A percentile compares a stretch with the other conserved stretches of the same genome.
Evolutionary conservation across 148 eudicot genomes (phyloP).

Genomic region (Cornus suecica): DNA sequence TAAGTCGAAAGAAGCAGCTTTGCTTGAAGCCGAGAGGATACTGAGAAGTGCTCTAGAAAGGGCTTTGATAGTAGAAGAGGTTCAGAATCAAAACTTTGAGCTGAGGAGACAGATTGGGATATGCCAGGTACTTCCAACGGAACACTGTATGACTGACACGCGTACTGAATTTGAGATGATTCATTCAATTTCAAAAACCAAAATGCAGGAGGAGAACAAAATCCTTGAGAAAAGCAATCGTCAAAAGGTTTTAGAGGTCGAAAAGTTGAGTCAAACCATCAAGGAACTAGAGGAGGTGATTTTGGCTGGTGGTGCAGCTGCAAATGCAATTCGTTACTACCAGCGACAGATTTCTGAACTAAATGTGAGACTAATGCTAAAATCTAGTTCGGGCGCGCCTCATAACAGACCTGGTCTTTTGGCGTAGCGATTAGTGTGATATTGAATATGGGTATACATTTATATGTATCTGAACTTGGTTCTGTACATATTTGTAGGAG

Average conservation of each 20-base stretch:
- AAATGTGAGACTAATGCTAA: slow-evolving; percentile 34
- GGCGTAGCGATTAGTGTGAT: background rate
- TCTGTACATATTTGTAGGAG: slow-evolving; percentile 38
- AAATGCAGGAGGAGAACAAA: slow-evolving; percentile 67
- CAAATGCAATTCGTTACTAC: slow-evolving; percentile 73
- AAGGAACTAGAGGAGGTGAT: slow-evolving; percentile 85
- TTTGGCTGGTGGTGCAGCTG: slow-evolving; percentile 80
- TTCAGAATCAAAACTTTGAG: slow-evolving; percentile 84
- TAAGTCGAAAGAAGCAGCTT: slow-evolving; percentile 86
- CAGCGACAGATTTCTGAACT: slow-evolving; percentile 67
- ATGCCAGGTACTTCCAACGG: slow-evolving; percentile 39
- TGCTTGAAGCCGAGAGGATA: slow-evolving; percentile 86
- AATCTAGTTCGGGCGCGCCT: background rate
- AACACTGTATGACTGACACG: background rate
- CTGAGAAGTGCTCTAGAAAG: slow-evolving; percentile 88
- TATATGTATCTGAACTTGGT: background rate
- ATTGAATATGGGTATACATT: background rate
- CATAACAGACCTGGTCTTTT: background rate
- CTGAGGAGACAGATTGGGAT: slow-evolving; percentile 82
- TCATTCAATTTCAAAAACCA: background rate
- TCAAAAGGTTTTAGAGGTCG: slow-evolving; percentile 80
- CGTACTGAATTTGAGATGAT: background rate
- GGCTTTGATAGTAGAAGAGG: slow-evolving; percentile 82
- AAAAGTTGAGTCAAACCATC: slow-evolving; percentile 76
- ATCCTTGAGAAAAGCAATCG: slow-evolving; percentile 82